A percentile compares a stretch with the other conserved stretches of the same genome.
These are phyloP conservation scores for Monosporozyma solicola DNA, from an alignment of 805 yeast species.

Conservation along the genomic window DNA sequence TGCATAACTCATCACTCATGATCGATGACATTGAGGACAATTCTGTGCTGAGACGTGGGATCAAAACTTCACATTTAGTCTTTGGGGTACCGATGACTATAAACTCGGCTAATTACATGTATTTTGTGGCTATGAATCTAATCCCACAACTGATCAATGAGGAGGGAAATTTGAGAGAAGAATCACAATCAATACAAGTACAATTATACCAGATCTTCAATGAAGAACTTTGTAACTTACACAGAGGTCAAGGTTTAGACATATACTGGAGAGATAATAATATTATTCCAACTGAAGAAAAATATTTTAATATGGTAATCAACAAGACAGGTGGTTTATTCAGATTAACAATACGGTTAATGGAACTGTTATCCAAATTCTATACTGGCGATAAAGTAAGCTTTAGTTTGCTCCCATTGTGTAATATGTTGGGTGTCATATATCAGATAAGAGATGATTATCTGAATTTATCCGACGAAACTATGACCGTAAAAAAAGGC, in stretches of 20 bases:
- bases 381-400: constrained; percentile 2
- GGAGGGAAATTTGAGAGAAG: neutral
- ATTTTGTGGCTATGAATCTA: constrained; percentile 58
- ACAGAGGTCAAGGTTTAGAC: constrained; percentile 86
- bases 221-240: constrained; percentile 73
- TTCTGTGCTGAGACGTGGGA: constrained; percentile 63
- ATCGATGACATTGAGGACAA: constrained; percentile 87
- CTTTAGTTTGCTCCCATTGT: constrained; percentile 43
- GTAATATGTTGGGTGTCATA: constrained; percentile 69
- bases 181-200: constrained; percentile 9
- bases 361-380: constrained; percentile 34
- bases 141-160: constrained; percentile 30
- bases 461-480: constrained; percentile 47
- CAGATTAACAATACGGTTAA: constrained; percentile 58
- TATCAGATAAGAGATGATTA: constrained; percentile 86
- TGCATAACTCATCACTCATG: constrained; percentile 59
- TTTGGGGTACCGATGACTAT: constrained; percentile 76
- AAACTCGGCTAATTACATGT: constrained; percentile 75
- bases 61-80: constrained; percentile 66
- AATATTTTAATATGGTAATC: constrained; percentile 73
- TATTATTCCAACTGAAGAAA: constrained; percentile 47
- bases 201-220: constrained; percentile 38
- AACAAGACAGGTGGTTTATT: constrained; percentile 87
- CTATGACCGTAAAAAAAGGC: constrained; percentile 56
- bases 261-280: constrained; percentile 70